Percentiles rank a stretch among this genome's conserved stretches.
Conservation (phyloP, 495 filamentous ascomycete genomes). For the Pseudotulostoma volvatum region DNA sequence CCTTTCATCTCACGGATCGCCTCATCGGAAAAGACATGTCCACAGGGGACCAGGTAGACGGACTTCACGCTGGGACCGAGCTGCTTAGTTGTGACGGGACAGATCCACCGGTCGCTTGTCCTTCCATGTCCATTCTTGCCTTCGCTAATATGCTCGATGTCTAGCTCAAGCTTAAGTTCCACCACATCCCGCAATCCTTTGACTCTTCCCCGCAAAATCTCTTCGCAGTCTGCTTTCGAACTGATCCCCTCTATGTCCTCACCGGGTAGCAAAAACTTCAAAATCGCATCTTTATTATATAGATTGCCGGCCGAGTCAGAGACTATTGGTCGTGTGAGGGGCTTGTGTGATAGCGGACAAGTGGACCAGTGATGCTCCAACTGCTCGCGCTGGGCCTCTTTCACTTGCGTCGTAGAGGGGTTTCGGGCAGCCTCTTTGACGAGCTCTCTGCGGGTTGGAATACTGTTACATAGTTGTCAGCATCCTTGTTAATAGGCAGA, state of each 20-base stretch:
- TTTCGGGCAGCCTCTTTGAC: constrained; percentile 73
- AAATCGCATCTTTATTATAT: constrained; percentile 86
- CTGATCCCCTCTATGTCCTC: constrained; percentile 37
- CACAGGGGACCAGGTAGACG: constrained; percentile 87
- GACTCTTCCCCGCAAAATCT: constrained; percentile 53
- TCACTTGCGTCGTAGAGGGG: constrained; percentile 75
- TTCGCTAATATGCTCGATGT: constrained; percentile 20
- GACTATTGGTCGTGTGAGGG: constrained; percentile 56
- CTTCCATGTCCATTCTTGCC: constrained; percentile 9
- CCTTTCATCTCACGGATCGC: constrained; percentile 63
- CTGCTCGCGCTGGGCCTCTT: constrained; percentile 69
- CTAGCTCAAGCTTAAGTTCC: constrained; percentile 65
- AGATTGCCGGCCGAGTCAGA: constrained; percentile 73
- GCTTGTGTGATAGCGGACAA: constrained; percentile 69
- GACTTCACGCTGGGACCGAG: constrained; percentile 64
- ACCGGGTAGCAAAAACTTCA: constrained; percentile 60
- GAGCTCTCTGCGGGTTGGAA: constrained; percentile 87
- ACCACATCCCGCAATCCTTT: constrained; percentile 76
- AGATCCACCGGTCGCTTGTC: constrained; percentile 47
- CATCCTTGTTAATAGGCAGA: constrained; percentile 1
- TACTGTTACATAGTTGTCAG: constrained; percentile 29
- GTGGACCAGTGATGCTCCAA: constrained; percentile 72
- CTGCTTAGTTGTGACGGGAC: constrained; percentile 75
- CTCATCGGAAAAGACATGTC: constrained; percentile 80
- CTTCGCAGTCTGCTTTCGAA: constrained; percentile 43